Evolutionary conservation across 169 alveolate species (phyloP).

Genomic region (Hammondia hammondi): DNA sequence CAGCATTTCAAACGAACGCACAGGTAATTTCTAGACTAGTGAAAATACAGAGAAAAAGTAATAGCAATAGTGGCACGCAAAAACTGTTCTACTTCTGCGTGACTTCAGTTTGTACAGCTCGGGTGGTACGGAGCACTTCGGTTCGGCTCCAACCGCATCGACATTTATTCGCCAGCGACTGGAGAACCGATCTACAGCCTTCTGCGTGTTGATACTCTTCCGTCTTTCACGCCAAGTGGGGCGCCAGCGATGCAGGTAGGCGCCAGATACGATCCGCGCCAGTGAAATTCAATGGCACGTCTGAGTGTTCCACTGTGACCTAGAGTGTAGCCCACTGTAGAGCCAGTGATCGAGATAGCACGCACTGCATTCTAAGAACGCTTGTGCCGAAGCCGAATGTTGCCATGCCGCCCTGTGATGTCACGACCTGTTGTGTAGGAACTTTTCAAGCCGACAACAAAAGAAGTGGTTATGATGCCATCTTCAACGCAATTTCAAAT

Average conservation of each 20-base stretch:
- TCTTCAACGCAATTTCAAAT: constrained; percentile 6
- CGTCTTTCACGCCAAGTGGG: constrained; percentile 35
- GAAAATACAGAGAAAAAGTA: neutral
- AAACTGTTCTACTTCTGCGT: neutral
- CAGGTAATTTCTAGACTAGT: constrained; percentile 18
- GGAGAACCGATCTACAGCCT: constrained; percentile 71
- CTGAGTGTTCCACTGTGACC: too few species aligned
- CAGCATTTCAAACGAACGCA: constrained; percentile 74
- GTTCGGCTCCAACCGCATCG: constrained; percentile 77
- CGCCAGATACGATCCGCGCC: neutral
- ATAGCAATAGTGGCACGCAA: too few species aligned
- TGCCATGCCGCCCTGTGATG: neutral
- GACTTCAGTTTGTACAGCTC: constrained; percentile 72
- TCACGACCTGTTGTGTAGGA: neutral
- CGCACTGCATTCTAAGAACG: too few species aligned
- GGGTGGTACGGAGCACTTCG: constrained; percentile 79
- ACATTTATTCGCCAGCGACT: constrained; percentile 74
- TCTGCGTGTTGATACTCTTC: constrained; percentile 46
- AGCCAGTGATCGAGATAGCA: too few species aligned
- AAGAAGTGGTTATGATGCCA: constrained; percentile 42
- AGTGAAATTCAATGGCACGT: too few species aligned
- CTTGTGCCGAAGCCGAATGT: neutral
- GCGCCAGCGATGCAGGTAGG: constrained; percentile 33
- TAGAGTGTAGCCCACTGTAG: too few species aligned
- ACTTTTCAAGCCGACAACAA: constrained; percentile 12